These are phyloP conservation scores for Leccinum disarticulatum DNA, from an alignment of 768 basidiomycete genomes.

Conservation along the genomic window DNA sequence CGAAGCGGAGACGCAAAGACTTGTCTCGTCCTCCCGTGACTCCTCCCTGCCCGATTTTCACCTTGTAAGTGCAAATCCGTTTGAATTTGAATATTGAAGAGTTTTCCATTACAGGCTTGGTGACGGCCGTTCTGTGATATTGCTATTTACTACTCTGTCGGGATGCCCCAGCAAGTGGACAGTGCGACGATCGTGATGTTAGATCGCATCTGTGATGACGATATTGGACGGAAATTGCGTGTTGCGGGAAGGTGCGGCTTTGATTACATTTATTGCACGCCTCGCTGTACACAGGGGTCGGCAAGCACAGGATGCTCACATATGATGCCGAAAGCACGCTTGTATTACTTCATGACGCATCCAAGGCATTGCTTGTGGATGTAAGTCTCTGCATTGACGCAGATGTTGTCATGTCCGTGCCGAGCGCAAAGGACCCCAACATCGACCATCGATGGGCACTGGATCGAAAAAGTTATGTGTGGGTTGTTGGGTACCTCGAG, in stretches of 20 bases:
- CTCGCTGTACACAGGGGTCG: conserved; percentile 10
- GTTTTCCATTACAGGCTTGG: conserved; percentile 1
- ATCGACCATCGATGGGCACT: conserved; percentile 44
- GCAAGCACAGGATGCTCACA: conserved; percentile 48
- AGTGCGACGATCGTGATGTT: conserved; percentile 46
- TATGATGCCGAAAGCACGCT: conserved; percentile 52
- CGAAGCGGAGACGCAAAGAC: background rate
- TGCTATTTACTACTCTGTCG: conserved; percentile 2
- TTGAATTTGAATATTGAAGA: conserved; percentile 5
- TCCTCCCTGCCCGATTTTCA: conserved; percentile 1
- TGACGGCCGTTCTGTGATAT: background rate
- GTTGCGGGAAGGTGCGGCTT: conserved; percentile 55
- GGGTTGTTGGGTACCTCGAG: conserved; percentile 62
- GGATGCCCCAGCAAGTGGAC: conserved; percentile 52
- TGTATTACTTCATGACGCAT: conserved; percentile 49
- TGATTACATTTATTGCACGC: conserved; percentile 17
- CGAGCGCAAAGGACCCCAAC: conserved; percentile 5
- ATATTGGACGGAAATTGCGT: conserved; percentile 53
- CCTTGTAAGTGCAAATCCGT: background rate
- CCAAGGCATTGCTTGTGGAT: conserved; percentile 57
- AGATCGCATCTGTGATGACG: conserved; percentile 36
- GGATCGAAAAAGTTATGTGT: conserved; percentile 51
- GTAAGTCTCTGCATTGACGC: conserved; percentile 50
- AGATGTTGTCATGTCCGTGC: conserved; percentile 15
- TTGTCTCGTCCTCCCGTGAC: background rate